Base-by-base conservation (phyloP, 352 stramenopile genomes). In the Globisporangium alternatum region DNA sequence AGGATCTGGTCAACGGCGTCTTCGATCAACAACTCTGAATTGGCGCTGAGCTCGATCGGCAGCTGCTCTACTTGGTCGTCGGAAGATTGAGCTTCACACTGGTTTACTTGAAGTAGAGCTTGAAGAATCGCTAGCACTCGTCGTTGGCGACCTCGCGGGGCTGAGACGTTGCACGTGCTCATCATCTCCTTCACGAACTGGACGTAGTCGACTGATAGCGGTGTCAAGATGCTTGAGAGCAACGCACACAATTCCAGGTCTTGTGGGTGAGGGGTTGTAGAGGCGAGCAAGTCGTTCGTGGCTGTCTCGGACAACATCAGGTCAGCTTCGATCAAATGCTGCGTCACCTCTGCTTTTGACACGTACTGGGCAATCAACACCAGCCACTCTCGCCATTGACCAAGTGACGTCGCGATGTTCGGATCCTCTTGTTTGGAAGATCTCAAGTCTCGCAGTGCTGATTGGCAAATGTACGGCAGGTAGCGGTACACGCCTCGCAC, bases 381-480 rank as follows among this genome's bases (percentile, higher is more conserved):
- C 10, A 92, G 53, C 83, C 81, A 92, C 33, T 68, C 31, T 10
- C 71, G 77, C 83, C 83, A 90, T 39, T 74, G 65, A 28, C 66
- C 43, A 43, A 77, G 83, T 37, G 58, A 30, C 15, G 21, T 58
- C 41, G 6, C 0, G 17, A 13, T 56, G 54, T 39, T 77, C 60
- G 43, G 43, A 35, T 72, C 51, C 22, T 45, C 31, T 59, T 56
- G 57, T 1, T 37, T 35, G 21, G 66, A 60, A 1, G 64, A 48
- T 21, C 67, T 52, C 31, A 88, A 69, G 7, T 77, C 44, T n/a
- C 70, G 76, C n/a, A 92, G 69, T 4, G 70, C 66, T 0, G 51
- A 74, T 49, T 86, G 78, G 7, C 71, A 76, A 28, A 90, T 86
- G 64, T 74, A 92, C 6, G 79, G 76, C 7, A 90, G 65, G n/a